Evolutionary conservation across 257 asterid species (phyloP).

Genomic region (Cinchona pubescens): DNA sequence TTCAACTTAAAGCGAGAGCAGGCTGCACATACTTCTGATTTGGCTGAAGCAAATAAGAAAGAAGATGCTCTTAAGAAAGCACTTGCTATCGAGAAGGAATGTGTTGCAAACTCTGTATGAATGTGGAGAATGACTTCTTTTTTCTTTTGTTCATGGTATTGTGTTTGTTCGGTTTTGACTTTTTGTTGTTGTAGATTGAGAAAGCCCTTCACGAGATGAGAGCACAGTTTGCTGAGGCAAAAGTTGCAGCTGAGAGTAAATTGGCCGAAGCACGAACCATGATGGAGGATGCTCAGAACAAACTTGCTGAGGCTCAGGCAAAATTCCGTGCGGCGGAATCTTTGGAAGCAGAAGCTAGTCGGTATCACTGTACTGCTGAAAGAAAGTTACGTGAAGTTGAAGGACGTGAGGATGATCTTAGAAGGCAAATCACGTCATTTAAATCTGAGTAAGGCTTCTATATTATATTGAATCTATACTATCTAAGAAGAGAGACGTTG

Average conservation of each 20-base stretch:
- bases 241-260: conserved; percentile 71
- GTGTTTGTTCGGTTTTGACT: conserved; percentile 7
- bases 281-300: conserved; percentile 70
- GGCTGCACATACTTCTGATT: conserved; percentile 61
- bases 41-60: conserved; percentile 64
- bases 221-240: conserved; percentile 81
- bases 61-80: conserved; percentile 86
- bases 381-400: conserved; percentile 89
- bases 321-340: conserved; percentile 72
- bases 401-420: conserved; percentile 90
- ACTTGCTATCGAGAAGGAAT: conserved; percentile 90
- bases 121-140: neutral
- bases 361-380: conserved; percentile 76
- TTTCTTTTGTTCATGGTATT: conserved; percentile 4
- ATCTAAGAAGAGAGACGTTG: neutral
- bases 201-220: conserved; percentile 97
- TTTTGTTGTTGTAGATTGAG: conserved; percentile 58
- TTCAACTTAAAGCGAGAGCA: conserved; percentile 51
- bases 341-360: conserved; percentile 80
- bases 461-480: neutral
- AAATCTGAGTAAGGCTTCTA: conserved; percentile 69
- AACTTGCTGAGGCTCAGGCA: conserved; percentile 62
- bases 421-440: conserved; percentile 62
- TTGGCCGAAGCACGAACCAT: conserved; percentile 62
- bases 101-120: conserved; percentile 77